These are phyloP conservation scores for Cornus controversa DNA, from an alignment of 148 eudicot genomes.

Conservation along the genomic window DNA sequence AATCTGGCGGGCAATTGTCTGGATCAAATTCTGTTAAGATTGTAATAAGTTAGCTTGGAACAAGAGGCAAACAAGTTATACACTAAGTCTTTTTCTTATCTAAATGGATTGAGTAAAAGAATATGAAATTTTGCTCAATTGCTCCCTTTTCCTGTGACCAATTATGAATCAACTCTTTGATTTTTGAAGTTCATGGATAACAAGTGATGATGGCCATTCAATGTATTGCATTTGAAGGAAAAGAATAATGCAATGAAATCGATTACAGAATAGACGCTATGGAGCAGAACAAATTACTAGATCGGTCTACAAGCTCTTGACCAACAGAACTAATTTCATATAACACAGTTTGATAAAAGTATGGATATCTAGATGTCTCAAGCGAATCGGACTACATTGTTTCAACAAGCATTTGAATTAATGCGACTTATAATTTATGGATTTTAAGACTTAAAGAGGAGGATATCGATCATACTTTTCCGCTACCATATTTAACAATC, in stretches of 20 bases:
- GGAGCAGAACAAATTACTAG: not conserved
- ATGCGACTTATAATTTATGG: not conserved
- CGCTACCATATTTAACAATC: not conserved
- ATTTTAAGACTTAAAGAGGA: not conserved
- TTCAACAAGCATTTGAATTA: not conserved
- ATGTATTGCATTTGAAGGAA: not conserved
- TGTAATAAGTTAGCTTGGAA: conserved; percentile 6
- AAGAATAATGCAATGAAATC: too few species aligned
- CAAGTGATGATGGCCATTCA: not conserved
- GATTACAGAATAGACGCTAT: not conserved
- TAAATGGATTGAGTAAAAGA: not conserved
- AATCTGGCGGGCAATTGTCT: conserved; percentile 73
- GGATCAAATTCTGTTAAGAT: conserved; percentile 74
- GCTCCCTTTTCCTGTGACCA: not conserved
- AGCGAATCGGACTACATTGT: not conserved
- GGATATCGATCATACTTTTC: too few species aligned
- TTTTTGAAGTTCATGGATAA: not conserved
- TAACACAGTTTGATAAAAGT: not conserved
- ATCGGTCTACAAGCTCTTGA: not conserved
- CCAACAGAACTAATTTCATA: not conserved
- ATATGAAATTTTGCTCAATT: not conserved
- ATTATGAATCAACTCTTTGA: not conserved
- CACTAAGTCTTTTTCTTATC: not conserved
- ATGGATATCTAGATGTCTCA: not conserved
- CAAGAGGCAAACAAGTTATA: not conserved